These are phyloP conservation scores for Linnemannia schmuckeri DNA, from an alignment of 192 early-diverging fungal species.

Conservation along the genomic window DNA sequence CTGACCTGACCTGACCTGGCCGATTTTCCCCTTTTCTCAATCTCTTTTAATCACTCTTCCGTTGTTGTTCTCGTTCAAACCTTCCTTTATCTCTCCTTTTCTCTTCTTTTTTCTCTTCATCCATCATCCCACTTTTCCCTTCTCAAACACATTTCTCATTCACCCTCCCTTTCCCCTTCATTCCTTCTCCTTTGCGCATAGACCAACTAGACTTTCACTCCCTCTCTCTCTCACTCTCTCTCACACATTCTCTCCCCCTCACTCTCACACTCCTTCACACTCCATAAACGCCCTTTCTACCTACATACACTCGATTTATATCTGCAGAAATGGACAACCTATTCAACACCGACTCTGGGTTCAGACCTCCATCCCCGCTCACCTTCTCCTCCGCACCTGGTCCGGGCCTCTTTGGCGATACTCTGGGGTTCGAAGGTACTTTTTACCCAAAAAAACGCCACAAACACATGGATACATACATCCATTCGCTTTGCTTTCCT, in stretches of 20 bases:
- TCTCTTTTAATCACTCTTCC: not conserved
- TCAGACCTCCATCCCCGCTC: constrained; percentile 49
- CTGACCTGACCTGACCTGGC: not conserved
- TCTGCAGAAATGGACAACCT: constrained; percentile 22
- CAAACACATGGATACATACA: not conserved
- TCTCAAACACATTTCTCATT: not conserved
- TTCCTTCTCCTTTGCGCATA: not conserved
- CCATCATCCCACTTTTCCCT: not conserved
- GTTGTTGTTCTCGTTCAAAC: not conserved
- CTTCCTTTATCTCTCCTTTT: not conserved
- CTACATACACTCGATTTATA: not conserved
- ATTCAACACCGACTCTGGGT: constrained; percentile 54
- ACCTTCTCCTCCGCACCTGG: constrained; percentile 35
- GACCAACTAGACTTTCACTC: constrained; percentile 8
- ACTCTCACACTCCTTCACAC: not conserved
- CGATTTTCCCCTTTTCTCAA: not conserved
- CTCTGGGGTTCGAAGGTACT: constrained; percentile 42
- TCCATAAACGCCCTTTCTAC: not conserved
- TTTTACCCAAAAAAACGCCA: not conserved
- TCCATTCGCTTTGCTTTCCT: constrained; percentile 4
- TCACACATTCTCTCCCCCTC: not conserved
- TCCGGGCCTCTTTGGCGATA: constrained; percentile 48
- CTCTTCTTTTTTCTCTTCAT: not conserved
- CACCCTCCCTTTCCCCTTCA: not conserved
- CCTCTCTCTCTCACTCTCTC: not conserved